Percentiles rank a stretch among this genome's conserved stretches.
Evolutionary conservation across 495 filamentous ascomycete genomes (phyloP).

Genomic region (Neurospora tetrasperma): DNA sequence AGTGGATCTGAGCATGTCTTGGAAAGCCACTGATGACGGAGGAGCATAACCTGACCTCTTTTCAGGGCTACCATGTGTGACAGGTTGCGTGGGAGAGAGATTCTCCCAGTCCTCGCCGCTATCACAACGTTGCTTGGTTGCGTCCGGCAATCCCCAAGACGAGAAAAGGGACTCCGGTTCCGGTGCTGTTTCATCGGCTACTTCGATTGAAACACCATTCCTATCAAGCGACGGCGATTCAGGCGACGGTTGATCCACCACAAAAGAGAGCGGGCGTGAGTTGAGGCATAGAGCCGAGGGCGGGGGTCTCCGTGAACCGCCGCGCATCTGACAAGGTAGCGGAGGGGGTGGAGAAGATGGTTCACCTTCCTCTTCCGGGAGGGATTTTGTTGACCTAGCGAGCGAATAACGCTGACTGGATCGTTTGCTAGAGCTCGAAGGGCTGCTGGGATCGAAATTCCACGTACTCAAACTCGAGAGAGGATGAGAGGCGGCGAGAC

Average conservation of each 20-base stretch:
- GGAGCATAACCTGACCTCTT: not conserved
- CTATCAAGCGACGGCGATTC: slow-evolving; percentile 4
- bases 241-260: slow-evolving; percentile 39
- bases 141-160: slow-evolving; percentile 7
- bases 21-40: not conserved
- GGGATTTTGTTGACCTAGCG: slow-evolving; percentile 11
- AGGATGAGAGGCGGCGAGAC: slow-evolving; percentile 17
- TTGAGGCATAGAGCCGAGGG: slow-evolving; percentile 32
- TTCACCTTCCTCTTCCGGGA: slow-evolving; percentile 5
- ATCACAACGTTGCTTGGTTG: slow-evolving; percentile 4
- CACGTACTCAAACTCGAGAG: slow-evolving; percentile 12
- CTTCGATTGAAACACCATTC: not conserved
- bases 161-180: slow-evolving; percentile 21
- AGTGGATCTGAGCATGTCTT: slow-evolving; percentile 11
- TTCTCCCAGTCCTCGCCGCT: not conserved
- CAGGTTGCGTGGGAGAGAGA: not conserved
- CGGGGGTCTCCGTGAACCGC: slow-evolving; percentile 26
- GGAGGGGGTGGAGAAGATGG: slow-evolving; percentile 2
- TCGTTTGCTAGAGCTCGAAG: slow-evolving; percentile 11
- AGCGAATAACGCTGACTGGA: slow-evolving; percentile 33
- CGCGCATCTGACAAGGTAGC: slow-evolving; percentile 2
- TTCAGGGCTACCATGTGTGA: not conserved
- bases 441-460: not conserved
- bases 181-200: slow-evolving; percentile 6
- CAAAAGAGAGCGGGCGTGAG: slow-evolving; percentile 37